phyloP scores from a whole-genome alignment of 331 rosid genomes.

The Arachis monticola region DNA sequence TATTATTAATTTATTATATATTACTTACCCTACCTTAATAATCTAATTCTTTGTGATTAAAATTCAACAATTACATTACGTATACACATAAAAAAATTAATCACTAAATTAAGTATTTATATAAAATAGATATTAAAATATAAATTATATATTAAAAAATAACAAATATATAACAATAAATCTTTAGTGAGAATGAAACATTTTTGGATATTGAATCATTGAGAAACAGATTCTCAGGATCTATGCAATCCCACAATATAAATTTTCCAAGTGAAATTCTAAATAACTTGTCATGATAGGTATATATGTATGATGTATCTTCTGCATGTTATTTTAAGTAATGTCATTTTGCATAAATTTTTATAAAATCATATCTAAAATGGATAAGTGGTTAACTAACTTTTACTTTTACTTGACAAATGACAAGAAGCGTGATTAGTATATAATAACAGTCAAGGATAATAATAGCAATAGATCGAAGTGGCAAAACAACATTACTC shows the following conservation, averaged over 20 bases:
- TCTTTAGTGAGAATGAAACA: no score
- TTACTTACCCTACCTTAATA: not conserved
- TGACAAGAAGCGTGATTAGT: not conserved
- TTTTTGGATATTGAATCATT: no score
- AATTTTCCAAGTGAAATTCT: not conserved
- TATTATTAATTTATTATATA: constrained; percentile 1
- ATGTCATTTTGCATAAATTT: not conserved
- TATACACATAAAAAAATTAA: no score
- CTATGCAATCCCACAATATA: constrained; percentile 11
- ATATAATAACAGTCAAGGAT: not conserved
- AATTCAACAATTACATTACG: no score
- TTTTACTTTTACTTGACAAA: not conserved
- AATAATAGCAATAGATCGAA: not conserved
- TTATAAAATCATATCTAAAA: not conserved
- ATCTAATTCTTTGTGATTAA: not conserved
- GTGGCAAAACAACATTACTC: no score
- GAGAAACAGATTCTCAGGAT: constrained; percentile 12
- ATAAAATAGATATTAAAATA: no score
- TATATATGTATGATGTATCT: no score
- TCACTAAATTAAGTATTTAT: no score
- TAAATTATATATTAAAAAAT: no score
- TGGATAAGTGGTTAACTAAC: not conserved
- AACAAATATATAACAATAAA: no score
- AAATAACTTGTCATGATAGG: not conserved
- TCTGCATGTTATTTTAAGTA: not conserved